A percentile compares a stretch with the other conserved stretches of the same genome.
These are phyloP conservation scores for Coemansia sp. DNA, from an alignment of 192 early-diverging fungal genomes.

Conservation along the genomic window DNA sequence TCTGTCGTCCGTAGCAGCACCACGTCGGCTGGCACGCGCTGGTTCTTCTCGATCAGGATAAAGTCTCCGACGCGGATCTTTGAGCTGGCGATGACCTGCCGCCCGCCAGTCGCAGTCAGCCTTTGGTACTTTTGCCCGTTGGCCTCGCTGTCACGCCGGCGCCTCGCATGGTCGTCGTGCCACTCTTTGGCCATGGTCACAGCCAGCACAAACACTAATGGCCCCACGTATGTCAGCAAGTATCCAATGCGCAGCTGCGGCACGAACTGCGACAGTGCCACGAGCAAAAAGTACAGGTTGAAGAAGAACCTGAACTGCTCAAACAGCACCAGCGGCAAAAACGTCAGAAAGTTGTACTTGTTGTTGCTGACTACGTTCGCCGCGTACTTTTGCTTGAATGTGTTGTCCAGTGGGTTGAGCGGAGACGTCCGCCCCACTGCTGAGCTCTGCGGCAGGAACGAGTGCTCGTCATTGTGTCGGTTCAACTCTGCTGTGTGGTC, in stretches of 20 bases:
- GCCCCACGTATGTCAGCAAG: conserved; percentile 90
- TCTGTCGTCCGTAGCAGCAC: conserved; percentile 85
- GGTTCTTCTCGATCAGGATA: conserved; percentile 80
- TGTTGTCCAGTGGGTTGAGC: conserved; percentile 46
- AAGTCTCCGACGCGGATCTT: conserved; percentile 89
- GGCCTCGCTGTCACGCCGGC: conserved; percentile 80
- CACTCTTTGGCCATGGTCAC: conserved; percentile 94
- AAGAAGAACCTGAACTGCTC: conserved; percentile 96
- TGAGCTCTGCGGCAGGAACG: background rate
- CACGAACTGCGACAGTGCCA: conserved; percentile 90
- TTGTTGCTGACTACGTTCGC: conserved; percentile 87
- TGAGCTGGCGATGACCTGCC: conserved; percentile 68
- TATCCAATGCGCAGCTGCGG: conserved; percentile 81
- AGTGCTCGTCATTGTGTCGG: background rate
- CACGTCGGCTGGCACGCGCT: conserved; percentile 90
- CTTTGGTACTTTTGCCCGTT: conserved; percentile 81
- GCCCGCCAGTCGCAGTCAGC: conserved; percentile 58
- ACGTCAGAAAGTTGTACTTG: conserved; percentile 79
- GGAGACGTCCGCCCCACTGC: conserved; percentile 35
- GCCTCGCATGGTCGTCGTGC: conserved; percentile 82
- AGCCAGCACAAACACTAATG: conserved; percentile 83
- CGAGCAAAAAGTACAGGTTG: conserved; percentile 92
- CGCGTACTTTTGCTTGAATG: conserved; percentile 55
- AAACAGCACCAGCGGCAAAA: conserved; percentile 77
- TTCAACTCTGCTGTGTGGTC: conserved; percentile 9